These are phyloP conservation scores for Aspergillus glaucus DNA, from an alignment of 2,329 filamentous ascomycete genomes.

Conservation along the genomic window DNA sequence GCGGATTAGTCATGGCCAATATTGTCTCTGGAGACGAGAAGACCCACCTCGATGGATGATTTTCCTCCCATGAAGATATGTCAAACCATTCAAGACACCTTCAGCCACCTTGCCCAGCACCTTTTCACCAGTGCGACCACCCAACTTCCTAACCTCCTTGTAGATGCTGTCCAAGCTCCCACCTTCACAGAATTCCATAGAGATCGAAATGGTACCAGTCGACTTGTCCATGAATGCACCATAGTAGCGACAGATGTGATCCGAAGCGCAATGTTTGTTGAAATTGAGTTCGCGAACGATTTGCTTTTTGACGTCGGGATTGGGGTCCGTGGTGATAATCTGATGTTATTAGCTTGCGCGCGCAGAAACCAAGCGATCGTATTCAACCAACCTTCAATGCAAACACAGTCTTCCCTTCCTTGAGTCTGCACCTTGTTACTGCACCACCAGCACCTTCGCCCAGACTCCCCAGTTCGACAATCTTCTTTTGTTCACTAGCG, in stretches of 20 bases:
- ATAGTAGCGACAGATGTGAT: constrained; percentile 96
- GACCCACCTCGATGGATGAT: constrained; percentile 77
- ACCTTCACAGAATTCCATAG: constrained; percentile 98
- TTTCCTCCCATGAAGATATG: constrained; percentile 89
- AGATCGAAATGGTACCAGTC: constrained; percentile 95
- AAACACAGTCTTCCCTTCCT: constrained; percentile 89
- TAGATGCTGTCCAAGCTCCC: constrained; percentile 96
- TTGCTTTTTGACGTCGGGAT: constrained; percentile 97
- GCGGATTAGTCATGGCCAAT: constrained; percentile 7
- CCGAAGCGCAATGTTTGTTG: constrained; percentile 94
- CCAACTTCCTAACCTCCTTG: constrained; percentile 91
- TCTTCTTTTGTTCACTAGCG: constrained; percentile 80
- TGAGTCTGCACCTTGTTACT: constrained; percentile 83
- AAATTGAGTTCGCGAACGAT: constrained; percentile 94
- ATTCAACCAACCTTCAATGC: constrained; percentile 69
- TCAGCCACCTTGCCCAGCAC: constrained; percentile 95
- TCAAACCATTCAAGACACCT: constrained; percentile 85
- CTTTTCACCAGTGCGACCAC: constrained; percentile 91
- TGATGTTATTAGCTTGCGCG: constrained; percentile 32
- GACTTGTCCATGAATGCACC: constrained; percentile 93
- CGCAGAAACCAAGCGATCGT: neutral
- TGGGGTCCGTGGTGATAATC: constrained; percentile 97
- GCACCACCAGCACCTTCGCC: constrained; percentile 95
- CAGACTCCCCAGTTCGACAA: constrained; percentile 79
- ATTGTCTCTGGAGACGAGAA: neutral